These are phyloP conservation scores for Zalaria obscura DNA, from an alignment of 2,329 filamentous ascomycete genomes.

Conservation along the genomic window DNA sequence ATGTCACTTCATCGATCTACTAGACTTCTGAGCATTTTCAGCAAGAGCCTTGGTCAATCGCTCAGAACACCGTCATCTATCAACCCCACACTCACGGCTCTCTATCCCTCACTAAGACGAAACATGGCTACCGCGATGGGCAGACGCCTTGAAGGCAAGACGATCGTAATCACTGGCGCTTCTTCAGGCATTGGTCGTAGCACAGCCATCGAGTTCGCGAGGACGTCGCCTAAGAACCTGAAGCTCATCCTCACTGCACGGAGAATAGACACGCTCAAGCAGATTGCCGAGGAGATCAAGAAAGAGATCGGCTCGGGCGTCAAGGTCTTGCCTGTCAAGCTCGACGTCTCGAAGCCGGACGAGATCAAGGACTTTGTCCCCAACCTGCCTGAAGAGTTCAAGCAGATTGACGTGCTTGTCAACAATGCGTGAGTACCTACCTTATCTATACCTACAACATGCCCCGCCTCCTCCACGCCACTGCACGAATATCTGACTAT, in stretches of 20 bases:
- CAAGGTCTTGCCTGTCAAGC: slow-evolving; percentile 65
- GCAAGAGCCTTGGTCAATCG: too few relatives aligned
- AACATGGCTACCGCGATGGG: slow-evolving; percentile 55
- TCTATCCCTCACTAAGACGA: slow-evolving; percentile 11
- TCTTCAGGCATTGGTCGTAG: slow-evolving; percentile 80
- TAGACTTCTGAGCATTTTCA: too few relatives aligned
- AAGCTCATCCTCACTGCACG: slow-evolving; percentile 84
- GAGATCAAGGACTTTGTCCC: slow-evolving; percentile 61
- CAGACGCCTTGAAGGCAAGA: slow-evolving; percentile 86
- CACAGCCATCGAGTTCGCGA: slow-evolving; percentile 83
- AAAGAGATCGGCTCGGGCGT: slow-evolving; percentile 67
- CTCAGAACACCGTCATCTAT: background rate
- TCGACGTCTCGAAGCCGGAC: slow-evolving; percentile 72
- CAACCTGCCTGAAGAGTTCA: slow-evolving; percentile 66
- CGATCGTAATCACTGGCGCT: slow-evolving; percentile 79
- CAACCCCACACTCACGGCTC: background rate
- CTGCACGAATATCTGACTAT: background rate
- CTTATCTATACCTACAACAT: too few relatives aligned
- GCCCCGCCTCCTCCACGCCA: background rate
- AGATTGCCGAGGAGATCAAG: slow-evolving; percentile 63
- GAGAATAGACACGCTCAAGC: slow-evolving; percentile 60
- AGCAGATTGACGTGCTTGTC: slow-evolving; percentile 73
- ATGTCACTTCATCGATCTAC: too few relatives aligned
- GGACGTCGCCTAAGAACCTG: slow-evolving; percentile 64
- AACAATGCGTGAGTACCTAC: slow-evolving; percentile 71